These are phyloP conservation scores for Candida ovalis DNA, from an alignment of 805 yeast genomes.

Conservation along the genomic window DNA sequence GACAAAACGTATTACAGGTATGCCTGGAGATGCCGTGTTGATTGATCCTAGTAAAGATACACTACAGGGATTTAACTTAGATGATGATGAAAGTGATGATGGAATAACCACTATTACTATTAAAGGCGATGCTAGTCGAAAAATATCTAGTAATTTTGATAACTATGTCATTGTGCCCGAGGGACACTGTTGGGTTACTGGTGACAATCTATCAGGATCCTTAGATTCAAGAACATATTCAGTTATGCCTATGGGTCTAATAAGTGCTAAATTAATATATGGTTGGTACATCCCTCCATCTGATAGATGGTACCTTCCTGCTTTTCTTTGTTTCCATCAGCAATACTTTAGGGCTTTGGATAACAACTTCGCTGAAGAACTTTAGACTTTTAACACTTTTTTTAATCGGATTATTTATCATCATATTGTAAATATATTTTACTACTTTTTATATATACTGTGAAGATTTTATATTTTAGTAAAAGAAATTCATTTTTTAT, in stretches of 20 bases:
- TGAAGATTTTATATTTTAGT: neutral
- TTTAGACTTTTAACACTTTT: neutral
- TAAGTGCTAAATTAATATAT: constrained; percentile 82
- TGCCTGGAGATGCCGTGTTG: constrained; percentile 87
- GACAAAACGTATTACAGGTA: constrained; percentile 90
- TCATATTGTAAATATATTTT: neutral
- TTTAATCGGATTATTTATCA: neutral
- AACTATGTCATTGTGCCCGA: constrained; percentile 76
- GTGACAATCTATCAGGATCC: constrained; percentile 86
- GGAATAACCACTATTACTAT: constrained; percentile 1
- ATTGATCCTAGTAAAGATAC: constrained; percentile 73
- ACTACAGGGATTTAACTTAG: constrained; percentile 30
- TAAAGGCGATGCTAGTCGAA: neutral
- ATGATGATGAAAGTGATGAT: constrained; percentile 2
- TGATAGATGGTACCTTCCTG: constrained; percentile 28
- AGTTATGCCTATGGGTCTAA: constrained; percentile 83
- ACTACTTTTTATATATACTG: neutral
- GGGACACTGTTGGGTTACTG: constrained; percentile 97
- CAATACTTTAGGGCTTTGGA: constrained; percentile 55
- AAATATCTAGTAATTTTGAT: constrained; percentile 27
- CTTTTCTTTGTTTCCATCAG: constrained; percentile 27
- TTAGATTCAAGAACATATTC: constrained; percentile 88
- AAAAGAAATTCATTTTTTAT: neutral
- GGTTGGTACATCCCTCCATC: constrained; percentile 40
- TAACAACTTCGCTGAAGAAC: constrained; percentile 45